Conservation (phyloP, 495 filamentous ascomycete species). For the Aspergillus avenaceus region DNA sequence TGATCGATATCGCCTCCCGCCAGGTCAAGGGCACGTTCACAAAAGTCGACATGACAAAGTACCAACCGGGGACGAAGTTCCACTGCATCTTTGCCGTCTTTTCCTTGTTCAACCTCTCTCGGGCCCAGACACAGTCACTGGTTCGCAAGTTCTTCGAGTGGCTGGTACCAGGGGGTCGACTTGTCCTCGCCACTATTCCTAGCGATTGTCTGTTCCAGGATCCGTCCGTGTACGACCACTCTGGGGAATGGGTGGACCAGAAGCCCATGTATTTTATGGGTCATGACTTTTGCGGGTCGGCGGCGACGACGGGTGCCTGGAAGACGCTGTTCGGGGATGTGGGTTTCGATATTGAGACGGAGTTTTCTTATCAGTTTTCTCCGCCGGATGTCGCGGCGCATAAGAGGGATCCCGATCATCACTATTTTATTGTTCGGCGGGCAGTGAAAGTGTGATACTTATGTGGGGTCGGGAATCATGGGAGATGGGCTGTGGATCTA, state of each 20-base stretch:
- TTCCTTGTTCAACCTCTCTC: constrained; percentile 2
- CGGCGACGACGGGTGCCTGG: neutral
- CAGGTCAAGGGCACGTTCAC: constrained; percentile 1
- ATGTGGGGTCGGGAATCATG: too few species aligned
- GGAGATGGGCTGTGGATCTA: too few species aligned
- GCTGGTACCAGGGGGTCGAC: neutral
- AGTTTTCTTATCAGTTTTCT: neutral
- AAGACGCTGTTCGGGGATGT: neutral
- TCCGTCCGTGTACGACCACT: neutral
- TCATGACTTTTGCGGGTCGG: neutral
- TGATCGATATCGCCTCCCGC: constrained; percentile 13
- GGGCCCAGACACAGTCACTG: neutral
- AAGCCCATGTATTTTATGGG: constrained; percentile 3
- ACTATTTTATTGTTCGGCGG: too few species aligned
- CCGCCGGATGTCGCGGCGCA: neutral
- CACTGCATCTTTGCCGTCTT: neutral
- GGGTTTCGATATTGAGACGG: neutral
- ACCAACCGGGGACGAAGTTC: neutral
- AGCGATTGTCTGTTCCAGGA: neutral
- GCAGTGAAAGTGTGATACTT: too few species aligned
- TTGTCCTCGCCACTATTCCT: neutral
- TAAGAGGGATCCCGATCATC: constrained; percentile 1
- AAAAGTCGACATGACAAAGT: constrained; percentile 3
- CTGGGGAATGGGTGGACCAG: neutral
- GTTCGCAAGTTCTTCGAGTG: neutral